Percentiles rank a stretch among this genome's conserved stretches.
phyloP scores from a whole-genome alignment of 345 rosid species.

The Brassica cretica region DNA sequence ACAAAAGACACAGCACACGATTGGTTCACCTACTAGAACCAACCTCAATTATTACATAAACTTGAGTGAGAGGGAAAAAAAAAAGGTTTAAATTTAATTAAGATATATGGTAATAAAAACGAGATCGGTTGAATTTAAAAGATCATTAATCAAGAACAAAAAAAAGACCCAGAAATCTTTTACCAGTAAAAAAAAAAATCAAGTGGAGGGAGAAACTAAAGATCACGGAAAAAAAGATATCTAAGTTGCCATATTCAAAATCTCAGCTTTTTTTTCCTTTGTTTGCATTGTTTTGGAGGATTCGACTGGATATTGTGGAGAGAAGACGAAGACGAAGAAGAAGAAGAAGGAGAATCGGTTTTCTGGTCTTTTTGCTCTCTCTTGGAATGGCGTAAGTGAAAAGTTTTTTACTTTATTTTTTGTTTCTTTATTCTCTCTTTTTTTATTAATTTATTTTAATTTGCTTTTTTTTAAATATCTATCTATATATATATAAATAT shows the following conservation, averaged over 20 bases:
- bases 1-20: constrained; percentile 33
- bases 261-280: constrained; percentile 19
- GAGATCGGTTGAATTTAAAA: constrained; percentile 7
- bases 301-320: constrained; percentile 30
- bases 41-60: constrained; percentile 36
- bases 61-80: background rate
- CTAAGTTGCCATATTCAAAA: constrained; percentile 36
- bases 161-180: constrained; percentile 27
- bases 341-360: constrained; percentile 26
- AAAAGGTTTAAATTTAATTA: background rate
- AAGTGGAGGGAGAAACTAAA: background rate
- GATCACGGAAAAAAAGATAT: constrained; percentile 21
- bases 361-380: constrained; percentile 29
- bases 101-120: background rate
- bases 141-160: background rate
- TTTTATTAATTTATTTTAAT: background rate
- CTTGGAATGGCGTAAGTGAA: constrained; percentile 42
- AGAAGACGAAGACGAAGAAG: constrained; percentile 21
- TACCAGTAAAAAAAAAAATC: constrained; percentile 20
- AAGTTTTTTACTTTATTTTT: constrained; percentile 31
- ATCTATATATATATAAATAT: too few relatives aligned
- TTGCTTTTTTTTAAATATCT: background rate
- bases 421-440: constrained; percentile 20
- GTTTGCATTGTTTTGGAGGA: constrained; percentile 21
- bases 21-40: constrained; percentile 34